These are phyloP conservation scores for Musa balbisiana DNA, from an alignment of 202 grass and related monocot genomes.

Conservation along the genomic window DNA sequence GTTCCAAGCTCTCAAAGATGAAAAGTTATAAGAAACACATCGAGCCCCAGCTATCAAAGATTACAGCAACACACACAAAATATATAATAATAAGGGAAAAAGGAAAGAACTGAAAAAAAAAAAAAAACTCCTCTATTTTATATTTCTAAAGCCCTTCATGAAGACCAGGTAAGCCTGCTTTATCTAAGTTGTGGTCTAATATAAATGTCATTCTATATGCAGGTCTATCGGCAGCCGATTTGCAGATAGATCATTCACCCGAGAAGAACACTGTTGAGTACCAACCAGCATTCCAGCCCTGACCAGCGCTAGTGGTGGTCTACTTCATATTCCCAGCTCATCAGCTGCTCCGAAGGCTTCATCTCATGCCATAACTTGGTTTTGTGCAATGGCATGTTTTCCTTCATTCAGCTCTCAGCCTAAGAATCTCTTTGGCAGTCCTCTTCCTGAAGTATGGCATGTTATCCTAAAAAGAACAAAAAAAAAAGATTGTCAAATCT, in stretches of 20 bases:
- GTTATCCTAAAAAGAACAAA: conserved; percentile 40
- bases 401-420: conserved; percentile 50
- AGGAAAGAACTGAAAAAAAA: not conserved
- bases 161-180: not conserved
- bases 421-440: conserved; percentile 75
- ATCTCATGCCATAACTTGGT: not conserved
- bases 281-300: no score
- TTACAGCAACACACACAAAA: no score
- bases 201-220: not conserved
- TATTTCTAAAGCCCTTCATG: not conserved
- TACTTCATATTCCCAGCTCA: not conserved
- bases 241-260: not conserved
- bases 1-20: no score
- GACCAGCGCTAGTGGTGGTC: not conserved
- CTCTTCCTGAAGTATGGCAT: conserved; percentile 94
- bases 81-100: no score
- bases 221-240: not conserved
- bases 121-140: not conserved
- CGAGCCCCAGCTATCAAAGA: no score
- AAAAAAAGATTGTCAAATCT: not conserved
- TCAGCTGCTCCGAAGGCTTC: not conserved
- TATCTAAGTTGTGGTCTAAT: not conserved
- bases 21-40: no score
- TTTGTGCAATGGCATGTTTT: not conserved
- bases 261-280: no score